Base-by-base conservation (phyloP, 495 filamentous ascomycete genomes). In the Pseudomonodictys pantanalensis region DNA sequence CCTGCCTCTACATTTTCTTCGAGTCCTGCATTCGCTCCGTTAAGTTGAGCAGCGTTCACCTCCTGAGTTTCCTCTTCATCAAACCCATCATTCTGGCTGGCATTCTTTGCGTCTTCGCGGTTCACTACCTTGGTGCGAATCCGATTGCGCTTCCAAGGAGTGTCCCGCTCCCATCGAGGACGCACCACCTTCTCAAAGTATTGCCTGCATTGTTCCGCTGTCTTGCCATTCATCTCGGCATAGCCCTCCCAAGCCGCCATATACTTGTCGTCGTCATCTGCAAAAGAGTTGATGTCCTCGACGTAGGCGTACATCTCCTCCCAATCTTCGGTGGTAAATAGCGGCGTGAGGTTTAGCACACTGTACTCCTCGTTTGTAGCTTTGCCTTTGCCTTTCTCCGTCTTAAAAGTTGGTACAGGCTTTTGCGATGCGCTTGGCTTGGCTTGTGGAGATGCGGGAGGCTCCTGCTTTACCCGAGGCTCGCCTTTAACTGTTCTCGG, bases 251-350 rank as follows among this genome's bases (percentile, higher is more conserved):
- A 67, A 18, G 17, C 58, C 18, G 41, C 9, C 1, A 51, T n/a
- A 25, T 63, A 59, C 2, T 56, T 29, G 8, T 23, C 24, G 20
- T 29, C 25, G 2, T n/a, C n/a, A n/a, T n/a, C n/a, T n/a, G 32
- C 3, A 18, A n/a, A 8, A 15, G 23, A 11, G 12, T 24, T 17
- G 33, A 63, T 60, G 11, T 24, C 11, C 1, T 17, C 7, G 5
- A 52, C 64, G 43, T 59, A 62, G 18, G 48, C 55, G 55, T 67
- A 67, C 32, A 67, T 17, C 15, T 63, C 48, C 22, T 63, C 64
- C 48, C 49, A 67, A 23, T 67, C 64, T 22, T 56, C 20, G 24
- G 41, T 44, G 15, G 7, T 25, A 26, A 66, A 66, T 11, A 50
- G n/a, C 2, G 24, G 12, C 9, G 15, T 10, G 3, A 52, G 25